A percentile compares a stretch with the other conserved stretches of the same genome.
These are phyloP conservation scores for Solanum bulbocastanum DNA, from an alignment of 257 asterid species.

Conservation along the genomic window DNA sequence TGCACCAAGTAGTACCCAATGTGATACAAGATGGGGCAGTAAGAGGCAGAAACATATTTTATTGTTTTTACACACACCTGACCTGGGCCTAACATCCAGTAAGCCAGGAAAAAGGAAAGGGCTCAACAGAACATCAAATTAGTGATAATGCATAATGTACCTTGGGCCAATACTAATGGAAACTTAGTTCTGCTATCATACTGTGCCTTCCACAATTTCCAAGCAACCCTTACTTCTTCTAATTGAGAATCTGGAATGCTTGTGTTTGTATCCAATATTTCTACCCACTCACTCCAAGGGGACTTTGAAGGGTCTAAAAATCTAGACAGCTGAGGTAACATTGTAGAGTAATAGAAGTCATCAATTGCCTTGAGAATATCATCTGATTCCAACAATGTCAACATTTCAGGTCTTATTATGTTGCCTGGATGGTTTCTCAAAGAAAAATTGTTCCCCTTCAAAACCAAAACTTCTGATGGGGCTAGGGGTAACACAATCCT, in stretches of 20 bases:
- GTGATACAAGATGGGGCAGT: neutral
- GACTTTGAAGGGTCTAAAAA: constrained; percentile 50
- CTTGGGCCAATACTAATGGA: constrained; percentile 13
- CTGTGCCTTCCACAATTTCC: constrained; percentile 52
- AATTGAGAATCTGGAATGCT: constrained; percentile 61
- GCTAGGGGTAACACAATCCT: constrained; percentile 80
- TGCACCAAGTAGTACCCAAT: neutral
- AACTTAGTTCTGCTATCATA: constrained; percentile 18
- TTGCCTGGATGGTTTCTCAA: constrained; percentile 67
- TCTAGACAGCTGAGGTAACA: constrained; percentile 58
- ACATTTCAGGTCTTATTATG: constrained; percentile 68
- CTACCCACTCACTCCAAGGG: constrained; percentile 88
- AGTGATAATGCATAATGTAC: constrained; percentile 3
- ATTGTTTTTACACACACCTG: neutral
- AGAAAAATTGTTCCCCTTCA: constrained; percentile 64
- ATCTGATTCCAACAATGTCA: constrained; percentile 65
- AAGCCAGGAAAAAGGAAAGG: neutral
- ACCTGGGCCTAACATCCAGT: neutral
- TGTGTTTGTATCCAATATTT: constrained; percentile 53
- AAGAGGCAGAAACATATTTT: neutral
- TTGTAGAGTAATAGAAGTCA: constrained; percentile 44
- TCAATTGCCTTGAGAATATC: constrained; percentile 55
- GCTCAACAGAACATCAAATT: neutral
- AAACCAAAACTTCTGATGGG: constrained; percentile 78
- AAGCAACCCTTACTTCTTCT: constrained; percentile 55